Evolutionary conservation across 2,329 filamentous ascomycete genomes (phyloP).

Genomic region (Fusarium brevicatenulatum): DNA sequence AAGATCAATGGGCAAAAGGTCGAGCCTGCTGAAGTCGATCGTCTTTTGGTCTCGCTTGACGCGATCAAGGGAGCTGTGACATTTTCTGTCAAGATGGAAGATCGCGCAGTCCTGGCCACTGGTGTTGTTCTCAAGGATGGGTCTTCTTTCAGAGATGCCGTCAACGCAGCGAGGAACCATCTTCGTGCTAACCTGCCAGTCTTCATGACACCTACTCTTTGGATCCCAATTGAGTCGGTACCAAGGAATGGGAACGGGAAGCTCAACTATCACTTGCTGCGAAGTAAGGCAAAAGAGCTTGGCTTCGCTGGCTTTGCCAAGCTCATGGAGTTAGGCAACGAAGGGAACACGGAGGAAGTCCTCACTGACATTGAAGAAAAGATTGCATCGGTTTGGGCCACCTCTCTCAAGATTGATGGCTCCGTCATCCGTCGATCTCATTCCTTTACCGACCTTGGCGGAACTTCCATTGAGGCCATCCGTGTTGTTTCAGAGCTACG

Average conservation of each 20-base stretch:
- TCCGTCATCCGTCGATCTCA: constrained; percentile 2
- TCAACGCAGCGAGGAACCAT: background rate
- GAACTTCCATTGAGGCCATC: constrained; percentile 19
- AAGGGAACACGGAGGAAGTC: background rate
- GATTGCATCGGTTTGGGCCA: background rate
- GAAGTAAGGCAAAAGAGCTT: background rate
- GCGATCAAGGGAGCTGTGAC: background rate
- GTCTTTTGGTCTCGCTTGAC: background rate
- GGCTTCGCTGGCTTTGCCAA: background rate
- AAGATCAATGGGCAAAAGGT: constrained; percentile 41
- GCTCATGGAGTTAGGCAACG: background rate
- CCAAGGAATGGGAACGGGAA: constrained; percentile 43
- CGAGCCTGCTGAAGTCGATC: constrained; percentile 19
- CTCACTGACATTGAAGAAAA: constrained; percentile 6
- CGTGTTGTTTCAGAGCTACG: constrained; percentile 5
- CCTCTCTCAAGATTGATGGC: background rate
- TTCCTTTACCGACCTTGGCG: constrained; percentile 12
- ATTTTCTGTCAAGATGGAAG: constrained; percentile 9
- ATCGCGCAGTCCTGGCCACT: background rate
- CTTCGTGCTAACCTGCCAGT: constrained; percentile 17
- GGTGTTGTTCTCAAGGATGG: background rate
- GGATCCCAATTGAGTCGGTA: constrained; percentile 32
- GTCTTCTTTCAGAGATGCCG: background rate
- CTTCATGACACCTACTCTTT: constrained; percentile 42
- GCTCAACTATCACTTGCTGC: constrained; percentile 20